A percentile compares a stretch with the other conserved stretches of the same genome.
Conservation (phyloP, 495 filamentous ascomycete species). For the Filosporella fistucella region DNA sequence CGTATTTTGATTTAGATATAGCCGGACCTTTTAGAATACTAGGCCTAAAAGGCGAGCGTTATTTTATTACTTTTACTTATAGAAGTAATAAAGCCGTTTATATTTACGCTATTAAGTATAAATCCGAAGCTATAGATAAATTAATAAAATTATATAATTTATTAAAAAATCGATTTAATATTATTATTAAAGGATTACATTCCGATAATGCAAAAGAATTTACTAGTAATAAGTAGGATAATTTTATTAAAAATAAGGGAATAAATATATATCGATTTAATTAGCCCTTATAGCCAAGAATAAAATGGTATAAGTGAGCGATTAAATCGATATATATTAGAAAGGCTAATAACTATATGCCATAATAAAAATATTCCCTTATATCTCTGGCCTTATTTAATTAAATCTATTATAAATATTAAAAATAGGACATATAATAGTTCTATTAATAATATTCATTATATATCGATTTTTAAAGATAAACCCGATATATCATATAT, state of each 20-base stretch:
- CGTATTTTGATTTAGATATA: constrained; percentile 7
- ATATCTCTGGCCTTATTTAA: constrained; percentile 8
- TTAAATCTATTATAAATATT: constrained; percentile 7
- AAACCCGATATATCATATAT: constrained; percentile 8
- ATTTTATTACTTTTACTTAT: constrained; percentile 7
- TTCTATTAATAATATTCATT: constrained; percentile 9
- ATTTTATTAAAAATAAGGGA: constrained; percentile 2
- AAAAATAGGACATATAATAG: constrained; percentile 13
- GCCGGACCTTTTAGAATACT: constrained; percentile 3
- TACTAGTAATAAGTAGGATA: constrained; percentile 3
- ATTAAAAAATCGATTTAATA: constrained; percentile 9
- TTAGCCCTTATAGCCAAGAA: neutral
- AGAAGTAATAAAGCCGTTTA: constrained; percentile 4
- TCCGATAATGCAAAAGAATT: constrained; percentile 9
- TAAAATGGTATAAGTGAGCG: constrained; percentile 6
- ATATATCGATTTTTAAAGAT: neutral
- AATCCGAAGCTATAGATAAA: neutral
- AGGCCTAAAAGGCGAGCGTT: constrained; percentile 5
- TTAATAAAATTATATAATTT: neutral
- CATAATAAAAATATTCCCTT: constrained; percentile 8
- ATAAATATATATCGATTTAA: neutral
- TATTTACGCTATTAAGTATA: constrained; percentile 8
- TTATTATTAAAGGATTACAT: constrained; percentile 1
- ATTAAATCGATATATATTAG: constrained; percentile 9
- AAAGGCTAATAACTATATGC: constrained; percentile 3